phyloP scores from a whole-genome alignment of 768 basidiomycete genomes.

The Cyclocybe cylindracea region DNA sequence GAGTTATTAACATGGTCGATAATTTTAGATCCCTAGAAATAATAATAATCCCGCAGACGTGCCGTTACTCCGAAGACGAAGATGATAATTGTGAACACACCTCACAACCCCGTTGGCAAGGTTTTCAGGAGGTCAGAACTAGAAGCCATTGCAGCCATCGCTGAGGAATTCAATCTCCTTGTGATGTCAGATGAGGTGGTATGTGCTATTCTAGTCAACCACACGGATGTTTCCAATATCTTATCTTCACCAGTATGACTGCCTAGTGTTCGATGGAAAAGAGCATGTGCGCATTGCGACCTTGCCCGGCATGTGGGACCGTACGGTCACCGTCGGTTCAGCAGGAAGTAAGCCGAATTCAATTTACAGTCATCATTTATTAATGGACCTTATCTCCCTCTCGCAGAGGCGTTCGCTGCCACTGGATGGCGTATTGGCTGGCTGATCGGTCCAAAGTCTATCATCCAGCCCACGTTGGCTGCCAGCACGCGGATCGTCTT shows the following conservation, averaged over 20 bases:
- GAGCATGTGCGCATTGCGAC: constrained; percentile 92
- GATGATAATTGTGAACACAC: constrained; percentile 94
- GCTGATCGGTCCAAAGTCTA: constrained; percentile 84
- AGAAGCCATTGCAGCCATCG: constrained; percentile 80
- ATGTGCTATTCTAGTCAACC: constrained; percentile 27
- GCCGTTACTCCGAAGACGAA: constrained; percentile 90
- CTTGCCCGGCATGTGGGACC: constrained; percentile 98
- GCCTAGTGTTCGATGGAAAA: constrained; percentile 83
- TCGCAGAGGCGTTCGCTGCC: constrained; percentile 88
- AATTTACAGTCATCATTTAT: not conserved
- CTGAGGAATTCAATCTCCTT: constrained; percentile 89
- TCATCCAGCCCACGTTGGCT: constrained; percentile 85
- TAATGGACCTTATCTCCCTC: constrained; percentile 2
- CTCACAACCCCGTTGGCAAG: constrained; percentile 98
- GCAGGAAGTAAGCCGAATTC: constrained; percentile 72
- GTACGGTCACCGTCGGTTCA: constrained; percentile 95
- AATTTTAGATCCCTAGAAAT: not conserved
- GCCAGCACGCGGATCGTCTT: constrained; percentile 94
- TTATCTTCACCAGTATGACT: constrained; percentile 72
- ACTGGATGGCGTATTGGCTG: constrained; percentile 99
- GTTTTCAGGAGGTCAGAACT: constrained; percentile 87
- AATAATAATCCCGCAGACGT: constrained; percentile 40
- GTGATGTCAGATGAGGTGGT: constrained; percentile 98
- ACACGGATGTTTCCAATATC: constrained; percentile 3
- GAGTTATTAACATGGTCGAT: not conserved